Base-by-base conservation (phyloP, 2,329 filamentous ascomycete genomes). In the Ustulina deusta region DNA sequence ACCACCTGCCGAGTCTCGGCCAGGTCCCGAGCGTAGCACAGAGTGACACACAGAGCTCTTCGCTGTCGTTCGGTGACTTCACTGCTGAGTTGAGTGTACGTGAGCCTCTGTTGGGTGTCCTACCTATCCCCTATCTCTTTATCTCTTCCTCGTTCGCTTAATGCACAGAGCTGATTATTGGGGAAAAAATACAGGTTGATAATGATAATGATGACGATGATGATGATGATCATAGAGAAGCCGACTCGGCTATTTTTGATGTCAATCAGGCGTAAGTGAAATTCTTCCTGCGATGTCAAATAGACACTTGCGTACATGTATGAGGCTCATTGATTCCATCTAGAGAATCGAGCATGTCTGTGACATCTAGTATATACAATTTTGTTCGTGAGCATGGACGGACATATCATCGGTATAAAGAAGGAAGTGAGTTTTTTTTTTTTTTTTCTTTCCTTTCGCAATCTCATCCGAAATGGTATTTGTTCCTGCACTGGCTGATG, bases 341-440 rank as follows among this genome's bases (percentile, higher is more conserved):
- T 44, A 71, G 69, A 11, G 44, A 63, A 42, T 79, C 72, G 5
- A 74, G 65, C 70, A 60, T 61, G 56, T 75, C 74, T 2, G 71
- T 70, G 20, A 60, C 71, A 20, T 72, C 73, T 22, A 74, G 72
- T 58, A 44, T 75, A n/a, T 75, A 71, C 46, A 34, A 74, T 49
- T 75, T 74, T 27, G 72, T 74, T 27, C 62, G 68, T 36, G 69
- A 74, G 52, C 70, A 74, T 34, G 74, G 74, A 11, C 68, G 73
- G 42, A 74, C 72, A 9, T 75, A 73, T 51, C 74, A 75, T 38
- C 60, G 69, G 17, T 75, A 75, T 56, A 74, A 75, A 60, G 66
- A 73, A 65, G 73, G 74, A 25, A 73, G 73, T 75, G 27, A 73
- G 73, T 71, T 32, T n/a, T n/a, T n/a, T n/a, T n/a, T n/a, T n/a